Conservation (phyloP, 352 stramenopile species). For the Pythium brachiatum region DNA sequence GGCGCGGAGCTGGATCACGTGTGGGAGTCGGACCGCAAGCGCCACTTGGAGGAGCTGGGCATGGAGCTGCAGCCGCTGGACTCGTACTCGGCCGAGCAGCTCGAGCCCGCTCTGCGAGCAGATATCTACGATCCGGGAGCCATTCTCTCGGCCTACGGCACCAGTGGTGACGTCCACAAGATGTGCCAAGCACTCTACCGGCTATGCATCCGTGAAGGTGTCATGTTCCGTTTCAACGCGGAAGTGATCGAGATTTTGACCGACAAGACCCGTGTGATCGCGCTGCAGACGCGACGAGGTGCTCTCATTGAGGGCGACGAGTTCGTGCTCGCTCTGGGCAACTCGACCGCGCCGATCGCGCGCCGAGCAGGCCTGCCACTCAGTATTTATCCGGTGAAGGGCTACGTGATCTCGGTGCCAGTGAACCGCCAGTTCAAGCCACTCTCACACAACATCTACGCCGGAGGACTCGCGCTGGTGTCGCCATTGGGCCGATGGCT, state of each 20-base stretch:
- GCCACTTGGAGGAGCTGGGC: constrained; percentile 67
- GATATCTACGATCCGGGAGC: constrained; percentile 65
- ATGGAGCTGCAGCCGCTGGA: constrained; percentile 77
- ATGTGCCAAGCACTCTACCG: constrained; percentile 82
- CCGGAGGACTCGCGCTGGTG: constrained; percentile 69
- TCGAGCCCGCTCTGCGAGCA: constrained; percentile 59
- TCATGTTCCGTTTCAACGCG: constrained; percentile 89
- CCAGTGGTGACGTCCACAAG: constrained; percentile 87
- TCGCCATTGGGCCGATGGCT: constrained; percentile 69
- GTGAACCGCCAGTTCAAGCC: constrained; percentile 60
- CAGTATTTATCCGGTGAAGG: constrained; percentile 83
- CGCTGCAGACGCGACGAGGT: constrained; percentile 73
- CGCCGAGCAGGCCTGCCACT: constrained; percentile 69
- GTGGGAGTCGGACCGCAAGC: constrained; percentile 66
- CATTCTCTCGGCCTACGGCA: constrained; percentile 77
- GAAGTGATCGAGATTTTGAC: constrained; percentile 79
- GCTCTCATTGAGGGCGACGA: constrained; percentile 85
- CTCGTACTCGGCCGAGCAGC: constrained; percentile 47
- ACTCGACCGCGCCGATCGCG: constrained; percentile 66
- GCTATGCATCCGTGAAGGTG: constrained; percentile 74
- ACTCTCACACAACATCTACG: constrained; percentile 82
- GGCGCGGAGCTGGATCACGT: constrained; percentile 59
- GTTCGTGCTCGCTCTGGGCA: constrained; percentile 82
- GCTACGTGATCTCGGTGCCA: constrained; percentile 83
- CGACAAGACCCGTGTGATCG: constrained; percentile 73